A percentile compares a stretch with the other conserved stretches of the same genome.
These are phyloP conservation scores for Rhynchosporium secalis DNA, from an alignment of 2,329 filamentous ascomycete species.

Conservation along the genomic window DNA sequence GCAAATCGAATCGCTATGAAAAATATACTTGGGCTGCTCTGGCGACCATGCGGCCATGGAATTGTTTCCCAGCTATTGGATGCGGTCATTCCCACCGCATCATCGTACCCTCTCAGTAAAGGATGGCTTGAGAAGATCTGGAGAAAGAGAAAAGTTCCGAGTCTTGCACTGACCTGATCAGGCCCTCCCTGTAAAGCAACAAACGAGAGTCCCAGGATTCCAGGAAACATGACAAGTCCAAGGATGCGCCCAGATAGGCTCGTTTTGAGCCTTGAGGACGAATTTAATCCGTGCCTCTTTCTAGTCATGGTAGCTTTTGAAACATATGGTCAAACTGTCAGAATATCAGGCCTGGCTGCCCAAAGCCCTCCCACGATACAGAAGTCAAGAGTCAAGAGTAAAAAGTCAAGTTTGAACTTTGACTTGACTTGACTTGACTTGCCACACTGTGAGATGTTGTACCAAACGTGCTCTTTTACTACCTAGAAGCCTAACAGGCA, in stretches of 20 bases:
- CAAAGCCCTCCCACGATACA: background rate
- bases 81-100: too few relatives aligned
- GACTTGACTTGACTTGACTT: background rate
- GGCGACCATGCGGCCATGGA: too few relatives aligned
- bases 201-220: background rate
- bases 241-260: conserved; percentile 4
- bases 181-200: background rate
- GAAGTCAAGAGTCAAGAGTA: background rate
- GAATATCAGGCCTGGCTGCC: background rate
- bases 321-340: conserved; percentile 6
- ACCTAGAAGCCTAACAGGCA: too few relatives aligned
- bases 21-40: too few relatives aligned
- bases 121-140: too few relatives aligned
- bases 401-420: background rate
- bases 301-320: conserved; percentile 10
- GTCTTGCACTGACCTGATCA: background rate
- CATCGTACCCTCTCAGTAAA: too few relatives aligned
- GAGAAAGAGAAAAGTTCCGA: background rate
- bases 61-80: too few relatives aligned
- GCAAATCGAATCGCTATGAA: too few relatives aligned
- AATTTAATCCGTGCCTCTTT: conserved; percentile 6
- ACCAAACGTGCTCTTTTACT: background rate
- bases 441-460: background rate
- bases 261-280: conserved; percentile 8
- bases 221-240: background rate